Base-by-base conservation (phyloP, 805 yeast species). In the Zygotorulaspora chibaensis region DNA sequence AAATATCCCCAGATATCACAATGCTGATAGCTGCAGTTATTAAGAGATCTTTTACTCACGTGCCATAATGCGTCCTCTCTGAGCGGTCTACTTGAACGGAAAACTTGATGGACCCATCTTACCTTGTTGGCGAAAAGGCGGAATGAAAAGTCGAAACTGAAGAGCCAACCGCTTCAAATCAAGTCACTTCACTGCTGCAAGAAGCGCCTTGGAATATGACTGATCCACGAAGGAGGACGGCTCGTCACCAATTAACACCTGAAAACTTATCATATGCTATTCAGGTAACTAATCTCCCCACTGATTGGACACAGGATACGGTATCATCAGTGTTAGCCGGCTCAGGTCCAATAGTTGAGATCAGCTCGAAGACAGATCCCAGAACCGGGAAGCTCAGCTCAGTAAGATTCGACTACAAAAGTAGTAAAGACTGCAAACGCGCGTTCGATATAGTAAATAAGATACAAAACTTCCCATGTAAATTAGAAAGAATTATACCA, bases 321-420 rank as follows among this genome's bases (percentile, higher is more conserved):
- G 69, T 84, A 29, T 76, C 80, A 43, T 77, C 81, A 25, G 77
- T 84, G 9, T 81, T 84, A 18, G 81, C 85, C 43, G 90, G 90
- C 1, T 73, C 85, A 8, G 93, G 93, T 1, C 76, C 77, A 2
- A 77, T 85, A 20, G 80, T 81, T 12, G 87, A 81, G 51, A 83
- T 84, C 8, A 73, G 47, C 2, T 39, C 56, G 2, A 58, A 54
- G 46, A 52, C 49, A 11, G 65, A 63, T 40, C 62, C 66, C 4
- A 43, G 64, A 18, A 59, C 60, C 63, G 83, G 64, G 73, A 83
- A 66, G 73, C 71, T 72, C 79, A 79, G 58, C 15, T 46, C 60
- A 12, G 52, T 63, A 8, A 36, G 50, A 8, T 54, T 55, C 35
- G 62, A 61, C 31, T 64, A 56, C 42, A 40, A 38, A 40, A 53